These are phyloP conservation scores for Prunus mongolica DNA, from an alignment of 306 rosid genomes.

Conservation along the genomic window DNA sequence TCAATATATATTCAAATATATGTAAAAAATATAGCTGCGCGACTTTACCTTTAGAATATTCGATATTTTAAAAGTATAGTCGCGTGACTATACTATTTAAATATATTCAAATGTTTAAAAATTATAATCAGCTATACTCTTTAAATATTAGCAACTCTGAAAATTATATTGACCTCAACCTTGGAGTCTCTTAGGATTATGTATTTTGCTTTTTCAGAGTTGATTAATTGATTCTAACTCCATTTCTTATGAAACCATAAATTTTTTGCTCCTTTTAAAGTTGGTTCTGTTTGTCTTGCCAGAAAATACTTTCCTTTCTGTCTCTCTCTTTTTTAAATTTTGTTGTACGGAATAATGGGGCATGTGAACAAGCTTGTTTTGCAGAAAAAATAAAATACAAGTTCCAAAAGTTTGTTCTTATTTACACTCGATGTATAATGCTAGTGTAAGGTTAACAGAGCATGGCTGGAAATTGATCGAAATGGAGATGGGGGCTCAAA, in stretches of 20 bases:
- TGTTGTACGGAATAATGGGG: not conserved
- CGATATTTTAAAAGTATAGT: rapidly evolving
- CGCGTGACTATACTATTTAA: no score
- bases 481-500: not conserved
- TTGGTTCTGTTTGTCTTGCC: slow-evolving; percentile 11
- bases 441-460: not conserved
- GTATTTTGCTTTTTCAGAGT: slow-evolving; percentile 50
- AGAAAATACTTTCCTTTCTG: not conserved
- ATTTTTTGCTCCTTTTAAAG: not conserved
- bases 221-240: not conserved
- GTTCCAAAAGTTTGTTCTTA: not conserved
- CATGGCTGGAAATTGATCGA: not conserved
- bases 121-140: no score
- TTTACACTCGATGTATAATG: no score
- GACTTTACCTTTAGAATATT: no score
- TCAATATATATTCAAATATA: no score
- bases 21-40: no score
- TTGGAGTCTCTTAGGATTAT: slow-evolving; percentile 21
- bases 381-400: not conserved
- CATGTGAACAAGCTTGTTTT: not conserved
- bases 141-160: not conserved
- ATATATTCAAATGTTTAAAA: no score
- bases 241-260: not conserved
- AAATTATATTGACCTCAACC: slow-evolving; percentile 41
- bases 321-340: not conserved